Conservation (phyloP, 306 rosid genomes). For the Prunus mira region DNA sequence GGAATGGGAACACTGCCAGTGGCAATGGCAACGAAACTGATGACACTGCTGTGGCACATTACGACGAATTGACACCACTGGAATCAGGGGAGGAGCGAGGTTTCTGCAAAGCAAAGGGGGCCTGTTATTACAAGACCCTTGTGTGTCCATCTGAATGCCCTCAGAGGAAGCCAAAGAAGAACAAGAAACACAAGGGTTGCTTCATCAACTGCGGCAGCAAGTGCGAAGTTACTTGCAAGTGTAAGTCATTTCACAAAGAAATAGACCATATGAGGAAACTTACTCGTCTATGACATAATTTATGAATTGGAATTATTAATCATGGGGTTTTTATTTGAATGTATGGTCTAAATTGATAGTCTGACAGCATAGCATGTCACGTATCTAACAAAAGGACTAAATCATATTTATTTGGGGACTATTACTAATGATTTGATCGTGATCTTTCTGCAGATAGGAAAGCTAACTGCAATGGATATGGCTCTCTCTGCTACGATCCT, state of each 20-base stretch:
- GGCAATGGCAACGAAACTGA: slow-evolving; percentile 6
- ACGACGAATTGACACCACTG: slow-evolving; percentile 26
- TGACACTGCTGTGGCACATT: slow-evolving; percentile 23
- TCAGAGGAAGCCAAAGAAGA: slow-evolving; percentile 63
- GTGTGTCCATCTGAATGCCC: slow-evolving; percentile 56
- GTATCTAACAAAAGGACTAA: background rate
- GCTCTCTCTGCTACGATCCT: slow-evolving; percentile 80
- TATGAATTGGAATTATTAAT: too few relatives aligned
- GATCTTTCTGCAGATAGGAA: slow-evolving; percentile 45
- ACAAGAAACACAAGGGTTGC: slow-evolving; percentile 67
- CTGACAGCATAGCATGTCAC: too few relatives aligned
- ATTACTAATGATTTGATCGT: background rate
- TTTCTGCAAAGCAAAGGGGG: slow-evolving; percentile 36
- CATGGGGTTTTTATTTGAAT: too few relatives aligned
- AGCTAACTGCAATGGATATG: slow-evolving; percentile 68
- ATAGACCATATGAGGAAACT: too few relatives aligned
- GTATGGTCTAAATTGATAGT: too few relatives aligned
- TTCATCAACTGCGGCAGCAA: slow-evolving; percentile 62
- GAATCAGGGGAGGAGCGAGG: slow-evolving; percentile 53
- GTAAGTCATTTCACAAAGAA: slow-evolving; percentile 28
- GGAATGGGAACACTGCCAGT: background rate
- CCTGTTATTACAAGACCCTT: slow-evolving; percentile 46
- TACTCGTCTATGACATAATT: too few relatives aligned
- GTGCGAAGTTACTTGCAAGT: slow-evolving; percentile 81
- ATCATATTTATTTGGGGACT: background rate